phyloP scores from a whole-genome alignment of 768 basidiomycete genomes.

The Russula emetica region DNA sequence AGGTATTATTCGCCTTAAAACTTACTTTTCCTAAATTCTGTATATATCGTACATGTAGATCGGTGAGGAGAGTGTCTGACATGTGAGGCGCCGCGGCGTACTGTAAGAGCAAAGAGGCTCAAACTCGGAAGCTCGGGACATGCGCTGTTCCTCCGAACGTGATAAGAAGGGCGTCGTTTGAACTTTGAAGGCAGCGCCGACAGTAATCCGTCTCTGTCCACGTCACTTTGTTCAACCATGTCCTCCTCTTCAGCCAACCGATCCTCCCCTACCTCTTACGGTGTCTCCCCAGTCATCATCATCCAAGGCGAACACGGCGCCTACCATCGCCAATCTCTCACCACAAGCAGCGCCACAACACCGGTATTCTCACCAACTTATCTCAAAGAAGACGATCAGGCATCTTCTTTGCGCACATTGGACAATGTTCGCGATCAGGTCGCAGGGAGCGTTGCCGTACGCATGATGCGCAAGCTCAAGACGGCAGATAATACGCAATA shows the following conservation, averaged over 20 bases:
- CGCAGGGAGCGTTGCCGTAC: slow-evolving; percentile 52
- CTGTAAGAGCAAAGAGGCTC: too few species aligned
- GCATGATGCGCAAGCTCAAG: slow-evolving; percentile 48
- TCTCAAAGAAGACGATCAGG: slow-evolving; percentile 2
- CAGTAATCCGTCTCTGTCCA: background rate
- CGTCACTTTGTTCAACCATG: slow-evolving; percentile 1
- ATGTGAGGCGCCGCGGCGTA: background rate
- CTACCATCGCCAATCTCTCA: slow-evolving; percentile 19
- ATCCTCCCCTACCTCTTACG: slow-evolving; percentile 26
- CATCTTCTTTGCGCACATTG: slow-evolving; percentile 43
- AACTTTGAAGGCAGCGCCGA: background rate
- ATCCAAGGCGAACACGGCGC: background rate
- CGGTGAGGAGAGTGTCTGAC: slow-evolving; percentile 38
- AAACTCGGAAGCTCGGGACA: background rate
- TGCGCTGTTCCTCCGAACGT: background rate
- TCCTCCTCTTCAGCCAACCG: slow-evolving; percentile 7
- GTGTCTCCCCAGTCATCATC: slow-evolving; percentile 16
- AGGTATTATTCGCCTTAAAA: background rate
- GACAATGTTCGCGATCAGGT: slow-evolving; percentile 59
- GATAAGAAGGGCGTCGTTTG: background rate
- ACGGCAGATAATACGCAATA: slow-evolving; percentile 50
- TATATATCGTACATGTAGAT: slow-evolving; percentile 72
- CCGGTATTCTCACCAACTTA: slow-evolving; percentile 20
- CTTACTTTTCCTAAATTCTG: slow-evolving; percentile 64
- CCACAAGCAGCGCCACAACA: slow-evolving; percentile 19